Base-by-base conservation (phyloP, 768 basidiomycete genomes). In the Leccinum ochraceum region DNA sequence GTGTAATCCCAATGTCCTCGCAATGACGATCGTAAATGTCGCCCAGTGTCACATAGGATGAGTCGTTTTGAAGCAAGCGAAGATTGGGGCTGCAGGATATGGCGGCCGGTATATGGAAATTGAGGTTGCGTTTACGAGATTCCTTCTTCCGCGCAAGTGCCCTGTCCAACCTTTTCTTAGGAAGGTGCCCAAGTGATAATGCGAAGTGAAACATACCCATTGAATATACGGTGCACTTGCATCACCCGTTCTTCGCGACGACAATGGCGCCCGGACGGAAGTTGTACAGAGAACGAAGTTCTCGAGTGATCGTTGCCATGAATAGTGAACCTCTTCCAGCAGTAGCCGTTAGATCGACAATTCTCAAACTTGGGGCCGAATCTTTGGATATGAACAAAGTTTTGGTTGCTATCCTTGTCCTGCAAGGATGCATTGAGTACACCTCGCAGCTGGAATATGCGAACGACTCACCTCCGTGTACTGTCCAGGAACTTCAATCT, bases 401-500 rank as follows among this genome's bases (percentile, higher is more conserved):
- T 89, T 66, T 91, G 89, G 71, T 94, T 94, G 67, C 82, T 92
- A 74, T 99, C 96, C 74, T 95, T 94, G 71, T 98, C 95, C 95
- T 97, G 68, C 14, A 42, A 60, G 60, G 58, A 56, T 56, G 7
- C 30, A n/a, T 24, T 69, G 44, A 69, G 53, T 16, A 42, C 24
- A 24, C 24, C 10, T 17, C 20, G 39, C 0, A 32, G 46, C 9
- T 36, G 20, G 37, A 3, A 3, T 30, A 48, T 51, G 13, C 30
- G 9, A 37, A 69, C 24, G n/a, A 1, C 78, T 67, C 57, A 92
- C 95, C 84, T 98, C 93, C 0, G 94, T 91, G 72, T 99, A 99
- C 74, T 99, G 97, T 7, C 97, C 97, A n/a, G 95, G 95, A 54
- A 99, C 86, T 70, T 99, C 95, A 42, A 99, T 92, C 64, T 99